Evolutionary conservation across 768 basidiomycete species (phyloP), one percentile per base, ranked within the genome.

Genomic region (Agaricus subrufescens): DNA sequence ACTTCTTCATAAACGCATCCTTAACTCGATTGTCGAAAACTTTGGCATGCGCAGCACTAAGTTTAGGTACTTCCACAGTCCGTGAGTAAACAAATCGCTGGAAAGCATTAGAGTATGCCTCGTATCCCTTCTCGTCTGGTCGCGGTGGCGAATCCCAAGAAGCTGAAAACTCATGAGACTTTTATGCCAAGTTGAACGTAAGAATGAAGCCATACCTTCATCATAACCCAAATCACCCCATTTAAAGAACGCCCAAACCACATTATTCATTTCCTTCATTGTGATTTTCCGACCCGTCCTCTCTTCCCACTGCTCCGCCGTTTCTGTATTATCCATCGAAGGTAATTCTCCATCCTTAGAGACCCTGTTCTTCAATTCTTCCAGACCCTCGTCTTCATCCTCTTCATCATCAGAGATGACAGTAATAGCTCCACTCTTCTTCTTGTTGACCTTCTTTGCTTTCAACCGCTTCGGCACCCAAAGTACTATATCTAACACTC

Each of bases 141-240:
- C 78, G 80, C 37, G 93, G 92, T 1, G 95, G 93, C 15, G 93
- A 84, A 71, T 97, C 94, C 91, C 93, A 96, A 10, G 89, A 86
- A n/a, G 91, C 94, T 96, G 62, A 42, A 46, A 45, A 52, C 49
- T 45, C 42, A 57, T 49, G 34, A 59, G 55, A 47, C 50, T n/a
- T 43, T 2, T 9, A 12, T 15, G 7, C 26, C 8, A 34, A 34
- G 34, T 11, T 44, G 42, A 47, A 56, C 53, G 29, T 19, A 25
- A 12, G 25, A 39, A 19, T 30, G 44, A 45, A 49, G n/a, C 66
- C 81, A 52, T 56, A 91, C 95, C 86, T 76, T 94, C 89, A 23
- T 96, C 89, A 59, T 98, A 97, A n/a, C 89, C 85, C 27, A 98
- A 75, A 59, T 94, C 94, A 44, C 84, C 77, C 96, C 96, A 98